Evolutionary conservation across 2,329 filamentous ascomycete species (phyloP).

Genomic region (Fusarium begoniae): DNA sequence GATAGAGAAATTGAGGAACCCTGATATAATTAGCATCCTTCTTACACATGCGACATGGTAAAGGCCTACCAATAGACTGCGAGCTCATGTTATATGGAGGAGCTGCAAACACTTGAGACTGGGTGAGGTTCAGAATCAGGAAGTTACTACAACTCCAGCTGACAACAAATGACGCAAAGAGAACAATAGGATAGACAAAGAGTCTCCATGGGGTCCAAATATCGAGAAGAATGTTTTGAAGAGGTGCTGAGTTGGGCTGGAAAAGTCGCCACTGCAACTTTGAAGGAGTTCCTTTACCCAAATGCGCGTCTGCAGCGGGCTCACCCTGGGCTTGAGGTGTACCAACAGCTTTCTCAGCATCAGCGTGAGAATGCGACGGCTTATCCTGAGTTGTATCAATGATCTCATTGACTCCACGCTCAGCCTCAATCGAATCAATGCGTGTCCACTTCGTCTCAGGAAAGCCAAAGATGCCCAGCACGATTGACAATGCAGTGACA

Average conservation of each 20-base stretch:
- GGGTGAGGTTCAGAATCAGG: neutral
- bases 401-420: neutral
- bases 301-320: neutral
- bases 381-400: neutral
- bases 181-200: neutral
- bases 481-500: neutral
- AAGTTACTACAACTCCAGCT: slow-evolving; percentile 18
- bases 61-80: neutral
- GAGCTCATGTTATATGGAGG: slow-evolving; percentile 5
- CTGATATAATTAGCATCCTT: too few species aligned
- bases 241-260: neutral
- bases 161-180: slow-evolving; percentile 1
- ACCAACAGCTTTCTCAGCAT: neutral
- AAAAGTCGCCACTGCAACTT: neutral
- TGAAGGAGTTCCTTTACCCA: neutral
- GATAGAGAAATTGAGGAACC: neutral
- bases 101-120: slow-evolving; percentile 2
- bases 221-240: neutral
- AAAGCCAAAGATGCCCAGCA: neutral
- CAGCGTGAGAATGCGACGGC: fast-evolving
- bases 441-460: slow-evolving; percentile 1
- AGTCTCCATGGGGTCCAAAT: slow-evolving; percentile 3
- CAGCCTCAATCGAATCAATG: neutral
- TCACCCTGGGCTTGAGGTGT: neutral
- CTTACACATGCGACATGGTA: fast-evolving